phyloP scores from a whole-genome alignment of 2,329 filamentous ascomycete species.

The Trichoderma citrinoviride region DNA sequence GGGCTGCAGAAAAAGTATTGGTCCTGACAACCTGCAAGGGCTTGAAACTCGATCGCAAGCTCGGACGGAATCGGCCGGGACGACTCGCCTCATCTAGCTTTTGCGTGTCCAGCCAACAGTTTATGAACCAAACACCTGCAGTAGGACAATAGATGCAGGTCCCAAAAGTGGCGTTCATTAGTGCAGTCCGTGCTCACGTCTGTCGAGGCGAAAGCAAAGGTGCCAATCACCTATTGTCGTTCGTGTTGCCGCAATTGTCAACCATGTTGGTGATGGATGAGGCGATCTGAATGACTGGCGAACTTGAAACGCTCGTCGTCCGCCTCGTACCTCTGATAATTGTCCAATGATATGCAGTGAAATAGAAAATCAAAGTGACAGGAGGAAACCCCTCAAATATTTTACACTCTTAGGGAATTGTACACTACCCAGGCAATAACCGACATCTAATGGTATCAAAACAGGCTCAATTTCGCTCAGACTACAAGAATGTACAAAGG shows the following conservation, averaged over 20 bases:
- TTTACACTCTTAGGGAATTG: too few species aligned
- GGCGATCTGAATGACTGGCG: not conserved
- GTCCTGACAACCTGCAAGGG: too few species aligned
- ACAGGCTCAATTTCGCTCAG: not conserved
- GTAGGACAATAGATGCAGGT: not conserved
- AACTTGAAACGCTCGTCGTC: too few species aligned
- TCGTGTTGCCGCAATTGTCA: not conserved
- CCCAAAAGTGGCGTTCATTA: not conserved
- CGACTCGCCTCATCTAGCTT: too few species aligned
- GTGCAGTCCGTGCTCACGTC: not conserved
- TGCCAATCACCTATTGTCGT: not conserved
- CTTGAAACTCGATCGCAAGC: too few species aligned
- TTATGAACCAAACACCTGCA: not conserved
- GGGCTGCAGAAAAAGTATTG: too few species aligned
- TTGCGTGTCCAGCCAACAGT: not conserved
- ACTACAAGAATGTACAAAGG: not conserved
- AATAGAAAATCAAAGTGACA: too few species aligned
- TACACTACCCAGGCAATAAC: too few species aligned
- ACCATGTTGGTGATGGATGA: not conserved
- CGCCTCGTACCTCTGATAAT: too few species aligned
- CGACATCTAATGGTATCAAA: not conserved
- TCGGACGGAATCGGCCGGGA: too few species aligned
- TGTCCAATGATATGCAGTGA: too few species aligned
- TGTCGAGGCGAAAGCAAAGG: not conserved
- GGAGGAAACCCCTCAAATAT: too few species aligned